A percentile compares a stretch with the other conserved stretches of the same genome.
Evolutionary conservation across 2,329 filamentous ascomycete species (phyloP).

Genomic region (Lasiodiplodia hormozganensis): DNA sequence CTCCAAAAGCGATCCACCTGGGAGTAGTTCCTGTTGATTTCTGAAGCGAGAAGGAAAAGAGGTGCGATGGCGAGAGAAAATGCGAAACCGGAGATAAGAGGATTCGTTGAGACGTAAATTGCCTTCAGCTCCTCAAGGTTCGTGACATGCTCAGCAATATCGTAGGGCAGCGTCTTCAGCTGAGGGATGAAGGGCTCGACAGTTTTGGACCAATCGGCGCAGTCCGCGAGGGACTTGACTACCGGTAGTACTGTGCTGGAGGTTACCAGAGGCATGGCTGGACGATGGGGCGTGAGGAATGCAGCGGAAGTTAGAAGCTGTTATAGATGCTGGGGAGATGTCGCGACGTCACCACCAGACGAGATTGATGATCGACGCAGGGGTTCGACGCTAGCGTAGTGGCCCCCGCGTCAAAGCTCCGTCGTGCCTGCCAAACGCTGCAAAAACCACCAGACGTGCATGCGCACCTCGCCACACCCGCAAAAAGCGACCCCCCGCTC

Average conservation of each 20-base stretch:
- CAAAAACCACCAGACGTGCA: constrained; percentile 19
- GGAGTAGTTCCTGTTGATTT: constrained; percentile 94
- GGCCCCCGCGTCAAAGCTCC: constrained; percentile 21
- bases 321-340: background rate
- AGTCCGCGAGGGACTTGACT: constrained; percentile 75
- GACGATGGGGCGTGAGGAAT: background rate
- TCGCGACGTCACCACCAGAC: constrained; percentile 25
- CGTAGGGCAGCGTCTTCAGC: constrained; percentile 55
- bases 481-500: background rate
- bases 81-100: constrained; percentile 76
- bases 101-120: constrained; percentile 86
- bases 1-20: constrained; percentile 95
- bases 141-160: constrained; percentile 62
- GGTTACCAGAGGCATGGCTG: constrained; percentile 19
- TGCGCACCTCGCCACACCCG: background rate
- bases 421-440: constrained; percentile 16
- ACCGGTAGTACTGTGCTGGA: constrained; percentile 69
- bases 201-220: constrained; percentile 75
- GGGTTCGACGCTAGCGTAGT: constrained; percentile 12
- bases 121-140: constrained; percentile 68
- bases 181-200: constrained; percentile 79
- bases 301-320: constrained; percentile 3
- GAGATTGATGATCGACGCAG: constrained; percentile 21
- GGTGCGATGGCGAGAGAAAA: constrained; percentile 74
- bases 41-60: constrained; percentile 76